phyloP scores from a whole-genome alignment of 2,329 filamentous ascomycete species.

The Hysterium pulicare region DNA sequence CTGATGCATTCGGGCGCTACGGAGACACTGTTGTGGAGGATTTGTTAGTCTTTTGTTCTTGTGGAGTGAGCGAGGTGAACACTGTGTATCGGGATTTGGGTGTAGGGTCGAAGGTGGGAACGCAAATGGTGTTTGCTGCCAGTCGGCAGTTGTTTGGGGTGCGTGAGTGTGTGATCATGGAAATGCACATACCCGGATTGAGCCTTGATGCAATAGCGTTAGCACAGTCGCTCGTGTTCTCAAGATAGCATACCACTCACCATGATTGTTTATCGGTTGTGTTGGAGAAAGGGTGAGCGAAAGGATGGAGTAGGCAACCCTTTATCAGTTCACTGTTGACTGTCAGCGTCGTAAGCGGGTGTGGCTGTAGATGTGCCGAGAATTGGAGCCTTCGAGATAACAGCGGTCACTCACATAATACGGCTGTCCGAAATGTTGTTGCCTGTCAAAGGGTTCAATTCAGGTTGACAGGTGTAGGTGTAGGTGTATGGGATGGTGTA shows the following conservation, averaged over 20 bases:
- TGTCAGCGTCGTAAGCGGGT: slow-evolving; percentile 34
- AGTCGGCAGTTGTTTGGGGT: slow-evolving; percentile 7
- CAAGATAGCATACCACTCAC: slow-evolving; percentile 18
- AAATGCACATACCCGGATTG: slow-evolving; percentile 42
- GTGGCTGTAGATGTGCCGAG: slow-evolving; percentile 13
- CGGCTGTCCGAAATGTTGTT: not conserved
- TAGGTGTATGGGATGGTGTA: too few relatives aligned
- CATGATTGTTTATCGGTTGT: slow-evolving; percentile 32
- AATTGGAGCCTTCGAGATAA: slow-evolving; percentile 16
- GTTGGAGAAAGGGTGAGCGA: slow-evolving; percentile 15
- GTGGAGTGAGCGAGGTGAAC: not conserved
- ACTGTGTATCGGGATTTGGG: not conserved
- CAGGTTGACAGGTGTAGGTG: slow-evolving; percentile 16
- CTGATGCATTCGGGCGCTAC: slow-evolving; percentile 68
- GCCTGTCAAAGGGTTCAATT: not conserved
- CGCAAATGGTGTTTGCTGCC: too few relatives aligned
- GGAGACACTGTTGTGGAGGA: slow-evolving; percentile 56
- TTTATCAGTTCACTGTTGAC: slow-evolving; percentile 34
- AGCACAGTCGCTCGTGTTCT: slow-evolving; percentile 8
- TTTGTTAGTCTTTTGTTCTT: slow-evolving; percentile 15
- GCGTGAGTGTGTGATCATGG: slow-evolving; percentile 12
- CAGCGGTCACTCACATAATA: slow-evolving; percentile 21
- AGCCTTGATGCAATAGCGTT: slow-evolving; percentile 29
- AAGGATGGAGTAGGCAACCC: slow-evolving; percentile 20
- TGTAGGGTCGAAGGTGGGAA: too few relatives aligned